A percentile compares a stretch with the other conserved stretches of the same genome.
phyloP scores from a whole-genome alignment of 441 rosid genomes.

The Erodium trifolium region DNA sequence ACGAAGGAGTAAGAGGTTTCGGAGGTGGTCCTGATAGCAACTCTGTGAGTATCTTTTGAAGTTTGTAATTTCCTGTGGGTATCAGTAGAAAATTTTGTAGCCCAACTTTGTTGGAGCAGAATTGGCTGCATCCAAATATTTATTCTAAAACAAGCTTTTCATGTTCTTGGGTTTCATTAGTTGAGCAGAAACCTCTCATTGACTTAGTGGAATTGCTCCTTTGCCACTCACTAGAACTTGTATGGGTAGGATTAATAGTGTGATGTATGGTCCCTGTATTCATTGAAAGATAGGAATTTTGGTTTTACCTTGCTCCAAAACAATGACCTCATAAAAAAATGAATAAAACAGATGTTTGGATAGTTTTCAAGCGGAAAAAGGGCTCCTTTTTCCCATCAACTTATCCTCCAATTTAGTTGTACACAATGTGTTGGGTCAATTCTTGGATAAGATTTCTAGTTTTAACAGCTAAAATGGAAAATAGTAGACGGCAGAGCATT shows the following conservation, averaged over 20 bases:
- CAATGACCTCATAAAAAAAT: not conserved
- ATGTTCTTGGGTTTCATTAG: not conserved
- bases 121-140: not conserved
- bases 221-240: not conserved
- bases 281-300: not conserved
- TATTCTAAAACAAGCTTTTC: not conserved
- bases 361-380: not conserved
- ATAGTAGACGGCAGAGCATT: not conserved
- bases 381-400: not conserved
- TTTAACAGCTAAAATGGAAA: not conserved
- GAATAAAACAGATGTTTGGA: not conserved
- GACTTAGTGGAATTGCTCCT: not conserved
- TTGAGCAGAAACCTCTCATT: not conserved
- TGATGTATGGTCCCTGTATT: not conserved
- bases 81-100: not conserved
- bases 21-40: slow-evolving; percentile 43
- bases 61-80: not conserved
- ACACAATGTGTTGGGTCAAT: not conserved
- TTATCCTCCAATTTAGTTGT: not conserved
- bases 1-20: slow-evolving; percentile 46
- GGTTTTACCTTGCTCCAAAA: not conserved
- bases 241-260: not conserved
- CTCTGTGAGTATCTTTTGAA: slow-evolving; percentile 40
- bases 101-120: not conserved
- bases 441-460: not conserved